phyloP scores from a whole-genome alignment of 2,329 filamentous ascomycete genomes.

The Calonectria honghensis region DNA sequence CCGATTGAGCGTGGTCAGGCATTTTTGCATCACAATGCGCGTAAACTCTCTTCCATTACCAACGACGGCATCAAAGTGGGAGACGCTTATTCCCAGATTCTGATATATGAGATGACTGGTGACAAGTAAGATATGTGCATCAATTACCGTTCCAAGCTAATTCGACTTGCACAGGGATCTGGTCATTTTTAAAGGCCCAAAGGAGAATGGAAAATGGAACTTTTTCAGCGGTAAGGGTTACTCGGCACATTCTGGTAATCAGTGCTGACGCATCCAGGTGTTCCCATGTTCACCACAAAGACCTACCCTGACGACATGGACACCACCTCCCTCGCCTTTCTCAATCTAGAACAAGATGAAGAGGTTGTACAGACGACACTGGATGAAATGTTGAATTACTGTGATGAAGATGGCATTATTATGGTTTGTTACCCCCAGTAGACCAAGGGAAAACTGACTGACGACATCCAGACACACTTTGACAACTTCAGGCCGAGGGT shows the following conservation, averaged over 20 bases:
- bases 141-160: neutral
- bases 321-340: slow-evolving; percentile 4
- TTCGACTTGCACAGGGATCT: neutral
- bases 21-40: neutral
- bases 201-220: neutral
- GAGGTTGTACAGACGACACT: neutral
- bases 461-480: neutral
- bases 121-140: neutral
- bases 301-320: slow-evolving; percentile 1
- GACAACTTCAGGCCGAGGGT: neutral
- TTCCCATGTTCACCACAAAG: neutral
- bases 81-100: neutral
- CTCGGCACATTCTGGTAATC: neutral
- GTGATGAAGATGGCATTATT: neutral
- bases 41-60: neutral
- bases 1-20: neutral
- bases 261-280: neutral
- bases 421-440: neutral
- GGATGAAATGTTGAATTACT: neutral
- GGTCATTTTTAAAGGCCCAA: neutral
- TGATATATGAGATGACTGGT: neutral
- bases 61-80: neutral
- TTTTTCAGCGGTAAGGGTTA: neutral
- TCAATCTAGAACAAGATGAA: neutral
- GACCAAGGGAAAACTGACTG: neutral